A percentile compares a stretch with the other conserved stretches of the same genome.
Evolutionary conservation across 2,329 filamentous ascomycete species (phyloP).

Genomic region (Alternaria sp.): DNA sequence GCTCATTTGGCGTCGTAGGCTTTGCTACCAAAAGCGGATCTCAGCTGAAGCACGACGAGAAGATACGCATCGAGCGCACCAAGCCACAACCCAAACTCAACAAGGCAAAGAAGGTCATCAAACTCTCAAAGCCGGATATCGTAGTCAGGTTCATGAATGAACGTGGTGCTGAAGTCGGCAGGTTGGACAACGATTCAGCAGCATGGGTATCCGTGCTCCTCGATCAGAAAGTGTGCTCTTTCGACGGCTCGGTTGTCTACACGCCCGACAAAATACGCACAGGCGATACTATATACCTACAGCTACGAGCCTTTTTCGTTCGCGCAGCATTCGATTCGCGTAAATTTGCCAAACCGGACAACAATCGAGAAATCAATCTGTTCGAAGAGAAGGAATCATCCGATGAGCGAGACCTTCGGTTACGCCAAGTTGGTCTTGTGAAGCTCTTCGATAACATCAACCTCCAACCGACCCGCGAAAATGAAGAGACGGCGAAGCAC

Average conservation of each 20-base stretch:
- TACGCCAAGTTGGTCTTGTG: constrained; percentile 86
- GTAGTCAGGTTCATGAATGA: constrained; percentile 89
- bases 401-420: constrained; percentile 81
- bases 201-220: constrained; percentile 91
- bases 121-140: constrained; percentile 76
- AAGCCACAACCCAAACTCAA: constrained; percentile 67
- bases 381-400: constrained; percentile 86
- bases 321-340: constrained; percentile 73
- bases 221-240: constrained; percentile 86
- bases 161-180: constrained; percentile 80
- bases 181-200: constrained; percentile 84
- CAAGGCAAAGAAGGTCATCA: constrained; percentile 51
- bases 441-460: constrained; percentile 90
- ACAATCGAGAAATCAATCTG: constrained; percentile 73
- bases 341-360: constrained; percentile 66
- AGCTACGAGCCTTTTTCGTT: constrained; percentile 79
- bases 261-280: constrained; percentile 83
- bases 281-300: constrained; percentile 93
- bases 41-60: constrained; percentile 78
- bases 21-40: constrained; percentile 89
- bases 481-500: constrained; percentile 75
- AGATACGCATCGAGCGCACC: constrained; percentile 84
- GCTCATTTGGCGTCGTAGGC: constrained; percentile 87
- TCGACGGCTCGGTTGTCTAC: constrained; percentile 88
- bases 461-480: constrained; percentile 75